Evolutionary conservation across 176 grass and related monocot species (phyloP), one percentile per base, ranked within the genome.

Genomic region (Zea luxurians): DNA sequence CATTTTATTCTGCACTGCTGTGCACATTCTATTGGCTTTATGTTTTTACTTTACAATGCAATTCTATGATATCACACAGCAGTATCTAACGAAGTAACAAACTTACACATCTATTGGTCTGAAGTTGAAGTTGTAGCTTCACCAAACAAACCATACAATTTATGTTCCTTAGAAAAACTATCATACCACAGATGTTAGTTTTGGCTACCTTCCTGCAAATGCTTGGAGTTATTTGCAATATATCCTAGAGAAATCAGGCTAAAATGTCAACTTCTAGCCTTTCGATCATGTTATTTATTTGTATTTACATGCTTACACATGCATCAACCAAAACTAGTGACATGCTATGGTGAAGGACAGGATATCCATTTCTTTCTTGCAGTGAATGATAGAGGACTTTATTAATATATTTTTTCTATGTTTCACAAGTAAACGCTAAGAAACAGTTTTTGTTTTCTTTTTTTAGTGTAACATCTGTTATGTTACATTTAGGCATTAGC

Each of bases 161-260:
- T 70, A 8, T 3, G 13, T 36, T 45, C 41, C 27, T 40, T 58
- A 10, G 50, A 10, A 60, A 75, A 73, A 49, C 17, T 50, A 48
- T 20, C 15, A 52, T 53, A 37, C 64, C 36, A 40, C 10, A 17
- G 6, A 81, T 45, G 53, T 86, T 81, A 38, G 62, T 82, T 69
- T 69, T 35, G 15, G 65, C 46, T 46, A 76, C 6, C 37, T 47
- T 44, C 78, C 36, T 84, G 20, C 63, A 45, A 63, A 61, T 52
- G 12, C 43, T 70, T 38, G 49, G 45, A 41, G 9, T 70, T 61
- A 76, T 21, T 63, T 86, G 61, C 48, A 47, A 45, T 84, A 71
- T 43, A 71, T 13, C 40, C 60, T 58, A 17, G 37, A 81, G 50
- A 18, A 71, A 64, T 82, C 66, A 40, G 49, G 75, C 37, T 63